phyloP scores from a whole-genome alignment of 2,329 filamentous ascomycete species.

The Aureobasidium leucospermi region DNA sequence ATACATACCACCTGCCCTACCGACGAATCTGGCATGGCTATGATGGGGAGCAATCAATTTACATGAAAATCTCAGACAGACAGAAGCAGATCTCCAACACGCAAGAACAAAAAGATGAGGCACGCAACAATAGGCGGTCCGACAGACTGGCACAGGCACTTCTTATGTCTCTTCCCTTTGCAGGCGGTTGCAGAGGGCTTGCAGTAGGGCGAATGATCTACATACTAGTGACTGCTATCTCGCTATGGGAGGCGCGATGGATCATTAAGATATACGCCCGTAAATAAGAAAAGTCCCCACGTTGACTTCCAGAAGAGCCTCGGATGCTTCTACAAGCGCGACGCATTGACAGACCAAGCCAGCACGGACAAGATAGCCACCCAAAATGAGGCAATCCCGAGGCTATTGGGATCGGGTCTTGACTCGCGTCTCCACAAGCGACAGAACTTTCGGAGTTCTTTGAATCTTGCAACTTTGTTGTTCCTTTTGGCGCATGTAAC shows the following conservation, averaged over 20 bases:
- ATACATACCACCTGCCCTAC: conserved; percentile 8
- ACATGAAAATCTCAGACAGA: not conserved
- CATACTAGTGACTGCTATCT: not conserved
- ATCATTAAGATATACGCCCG: not conserved
- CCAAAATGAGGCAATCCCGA: too few relatives aligned
- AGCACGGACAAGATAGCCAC: too few relatives aligned
- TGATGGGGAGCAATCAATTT: not conserved
- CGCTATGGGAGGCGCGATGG: not conserved
- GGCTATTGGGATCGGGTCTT: too few relatives aligned
- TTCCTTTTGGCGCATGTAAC: too few relatives aligned
- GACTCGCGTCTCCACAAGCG: too few relatives aligned
- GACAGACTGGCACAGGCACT: not conserved
- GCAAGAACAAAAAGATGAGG: not conserved
- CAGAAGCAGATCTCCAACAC: too few relatives aligned
- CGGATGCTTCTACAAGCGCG: not conserved
- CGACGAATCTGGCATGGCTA: conserved; percentile 6
- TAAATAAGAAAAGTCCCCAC: not conserved
- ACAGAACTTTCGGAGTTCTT: too few relatives aligned
- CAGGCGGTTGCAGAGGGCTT: conserved; percentile 1
- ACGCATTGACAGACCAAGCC: too few relatives aligned
- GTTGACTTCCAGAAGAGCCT: not conserved
- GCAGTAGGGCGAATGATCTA: not conserved
- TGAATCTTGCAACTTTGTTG: too few relatives aligned
- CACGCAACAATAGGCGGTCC: not conserved
- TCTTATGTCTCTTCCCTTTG: conserved; percentile 4